Evolutionary conservation across 75 land plant genomes (phyloP).

Genomic region (Adiantum capillusveneris): DNA sequence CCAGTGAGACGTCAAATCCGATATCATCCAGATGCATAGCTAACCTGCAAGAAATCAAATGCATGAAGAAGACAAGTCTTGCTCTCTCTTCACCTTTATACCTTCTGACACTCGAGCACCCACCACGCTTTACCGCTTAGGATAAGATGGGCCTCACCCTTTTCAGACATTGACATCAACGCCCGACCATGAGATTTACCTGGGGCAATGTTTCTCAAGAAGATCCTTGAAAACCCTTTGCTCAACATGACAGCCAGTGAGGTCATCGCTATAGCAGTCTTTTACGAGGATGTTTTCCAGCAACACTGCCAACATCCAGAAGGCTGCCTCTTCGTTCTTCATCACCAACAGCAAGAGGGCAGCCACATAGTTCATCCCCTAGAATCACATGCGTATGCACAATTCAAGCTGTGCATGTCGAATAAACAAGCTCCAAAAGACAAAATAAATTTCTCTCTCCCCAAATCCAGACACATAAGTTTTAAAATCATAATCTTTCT

Average conservation of each 20-base stretch:
- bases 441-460: no score
- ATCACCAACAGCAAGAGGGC: conserved; percentile 38
- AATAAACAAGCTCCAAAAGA: no score
- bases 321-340: conserved; percentile 51
- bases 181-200: no score
- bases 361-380: conserved; percentile 45
- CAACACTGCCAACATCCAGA: conserved; percentile 46
- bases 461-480: no score
- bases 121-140: no score
- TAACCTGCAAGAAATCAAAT: conserved; percentile 18
- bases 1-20: conserved; percentile 43
- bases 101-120: no score
- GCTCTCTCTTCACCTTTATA: no score
- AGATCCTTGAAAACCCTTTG: conserved; percentile 44
- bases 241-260: conserved; percentile 42
- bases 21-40: conserved; percentile 29
- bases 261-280: conserved; percentile 37
- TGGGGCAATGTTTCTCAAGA: conserved; percentile 29
- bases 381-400: neutral
- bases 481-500: neutral
- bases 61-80: no score
- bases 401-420: no score
- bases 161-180: no score
- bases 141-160: no score
- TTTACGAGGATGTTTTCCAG: conserved; percentile 37